Evolutionary conservation across 306 rosid species (phyloP).

Genomic region (Casuarina equisetifolia): DNA sequence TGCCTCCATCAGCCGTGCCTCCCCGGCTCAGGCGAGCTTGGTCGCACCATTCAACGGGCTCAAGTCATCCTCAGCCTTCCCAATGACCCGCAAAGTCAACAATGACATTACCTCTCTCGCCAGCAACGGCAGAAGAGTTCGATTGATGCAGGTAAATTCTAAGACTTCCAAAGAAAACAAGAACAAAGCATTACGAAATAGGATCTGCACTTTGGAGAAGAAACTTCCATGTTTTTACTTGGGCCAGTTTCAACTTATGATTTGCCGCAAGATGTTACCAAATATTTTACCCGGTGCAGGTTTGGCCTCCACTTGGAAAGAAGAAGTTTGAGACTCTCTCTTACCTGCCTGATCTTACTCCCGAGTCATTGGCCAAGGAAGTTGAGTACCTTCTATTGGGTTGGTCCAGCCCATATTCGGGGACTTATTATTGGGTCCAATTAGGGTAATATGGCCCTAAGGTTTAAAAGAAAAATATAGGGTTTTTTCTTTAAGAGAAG

Average conservation of each 20-base stretch:
- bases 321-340: slow-evolving; percentile 63
- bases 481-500: too few species aligned
- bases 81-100: slow-evolving; percentile 34
- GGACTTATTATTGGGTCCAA: too few species aligned
- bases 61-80: slow-evolving; percentile 43
- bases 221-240: background rate
- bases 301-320: slow-evolving; percentile 47
- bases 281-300: slow-evolving; percentile 24
- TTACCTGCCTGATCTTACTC: slow-evolving; percentile 31
- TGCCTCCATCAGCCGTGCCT: slow-evolving; percentile 29
- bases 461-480: too few species aligned
- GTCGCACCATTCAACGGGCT: slow-evolving; percentile 57
- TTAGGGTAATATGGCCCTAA: too few species aligned
- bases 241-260: background rate
- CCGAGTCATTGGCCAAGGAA: slow-evolving; percentile 21
- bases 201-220: background rate
- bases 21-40: slow-evolving; percentile 39
- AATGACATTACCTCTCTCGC: slow-evolving; percentile 39
- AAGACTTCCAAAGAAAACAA: background rate
- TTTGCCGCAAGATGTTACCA: background rate
- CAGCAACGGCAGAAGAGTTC: slow-evolving; percentile 52
- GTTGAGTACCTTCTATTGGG: slow-evolving; percentile 43
- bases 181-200: background rate
- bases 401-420: too few species aligned
- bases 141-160: slow-evolving; percentile 42